These are phyloP conservation scores for Coemansia sp. DNA, from an alignment of 192 early-diverging fungal species.

Conservation along the genomic window DNA sequence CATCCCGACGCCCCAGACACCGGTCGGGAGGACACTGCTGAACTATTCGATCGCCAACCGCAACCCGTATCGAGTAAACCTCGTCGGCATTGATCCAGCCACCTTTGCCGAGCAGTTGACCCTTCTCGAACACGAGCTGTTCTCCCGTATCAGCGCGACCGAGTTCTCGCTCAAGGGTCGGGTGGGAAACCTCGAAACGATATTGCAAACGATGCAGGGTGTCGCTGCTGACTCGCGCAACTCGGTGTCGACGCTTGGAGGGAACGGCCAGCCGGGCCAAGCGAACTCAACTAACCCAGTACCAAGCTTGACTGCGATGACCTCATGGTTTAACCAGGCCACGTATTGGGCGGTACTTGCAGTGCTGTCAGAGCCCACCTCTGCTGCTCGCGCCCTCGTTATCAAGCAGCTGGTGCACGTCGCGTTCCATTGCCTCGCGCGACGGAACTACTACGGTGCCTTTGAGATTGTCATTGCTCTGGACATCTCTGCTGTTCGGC, in stretches of 20 bases:
- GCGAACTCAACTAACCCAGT: slow-evolving; percentile 33
- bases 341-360: slow-evolving; percentile 56
- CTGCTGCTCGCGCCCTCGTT: slow-evolving; percentile 44
- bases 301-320: slow-evolving; percentile 51
- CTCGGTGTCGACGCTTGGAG: slow-evolving; percentile 22
- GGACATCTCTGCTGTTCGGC: slow-evolving; percentile 53
- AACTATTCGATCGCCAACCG: slow-evolving; percentile 54
- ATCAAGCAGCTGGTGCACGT: slow-evolving; percentile 55
- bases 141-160: slow-evolving; percentile 62
- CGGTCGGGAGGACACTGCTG: slow-evolving; percentile 44
- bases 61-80: slow-evolving; percentile 50
- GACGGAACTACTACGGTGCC: slow-evolving; percentile 56
- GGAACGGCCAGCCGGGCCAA: slow-evolving; percentile 14
- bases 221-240: slow-evolving; percentile 28
- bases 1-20: slow-evolving; percentile 54
- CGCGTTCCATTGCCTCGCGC: slow-evolving; percentile 56
- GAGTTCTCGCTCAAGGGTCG: slow-evolving; percentile 64
- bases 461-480: slow-evolving; percentile 58
- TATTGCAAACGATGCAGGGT: slow-evolving; percentile 53
- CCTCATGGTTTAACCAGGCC: slow-evolving; percentile 59
- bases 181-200: slow-evolving; percentile 51
- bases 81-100: slow-evolving; percentile 59
- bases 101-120: slow-evolving; percentile 74
- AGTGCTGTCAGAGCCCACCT: slow-evolving; percentile 48
- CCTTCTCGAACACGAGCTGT: slow-evolving; percentile 71